phyloP scores from a whole-genome alignment of 441 rosid genomes.

The Populus hybrid region DNA sequence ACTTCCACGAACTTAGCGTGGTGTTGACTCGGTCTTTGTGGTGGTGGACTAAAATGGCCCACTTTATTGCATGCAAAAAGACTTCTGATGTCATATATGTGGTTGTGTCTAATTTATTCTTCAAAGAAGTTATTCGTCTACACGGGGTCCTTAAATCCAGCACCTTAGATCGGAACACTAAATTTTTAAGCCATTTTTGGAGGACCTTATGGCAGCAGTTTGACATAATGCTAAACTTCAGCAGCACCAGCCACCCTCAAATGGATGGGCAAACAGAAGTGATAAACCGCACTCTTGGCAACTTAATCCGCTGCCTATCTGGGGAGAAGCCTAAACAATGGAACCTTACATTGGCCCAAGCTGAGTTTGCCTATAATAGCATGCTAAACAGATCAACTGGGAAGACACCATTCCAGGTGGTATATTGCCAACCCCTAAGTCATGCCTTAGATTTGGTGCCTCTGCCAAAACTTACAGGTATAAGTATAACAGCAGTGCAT shows the following conservation, averaged over 20 bases:
- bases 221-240: neutral
- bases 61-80: neutral
- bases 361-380: too few relatives aligned
- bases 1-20: rapidly evolving
- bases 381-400: too few relatives aligned
- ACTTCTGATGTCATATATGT: neutral
- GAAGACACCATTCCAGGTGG: too few relatives aligned
- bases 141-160: neutral
- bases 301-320: too few relatives aligned
- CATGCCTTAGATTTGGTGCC: too few relatives aligned
- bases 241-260: neutral
- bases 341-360: too few relatives aligned
- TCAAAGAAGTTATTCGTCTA: neutral
- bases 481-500: too few relatives aligned
- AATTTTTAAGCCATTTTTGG: neutral
- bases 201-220: neutral
- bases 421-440: too few relatives aligned
- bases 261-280: neutral
- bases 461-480: too few relatives aligned
- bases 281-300: too few relatives aligned
- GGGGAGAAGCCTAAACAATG: too few relatives aligned
- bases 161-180: neutral
- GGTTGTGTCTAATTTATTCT: neutral
- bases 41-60: neutral
- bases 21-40: neutral